Evolutionary conservation across 2,329 filamentous ascomycete genomes (phyloP).

Genomic region (Emergomyces pasteurianus): DNA sequence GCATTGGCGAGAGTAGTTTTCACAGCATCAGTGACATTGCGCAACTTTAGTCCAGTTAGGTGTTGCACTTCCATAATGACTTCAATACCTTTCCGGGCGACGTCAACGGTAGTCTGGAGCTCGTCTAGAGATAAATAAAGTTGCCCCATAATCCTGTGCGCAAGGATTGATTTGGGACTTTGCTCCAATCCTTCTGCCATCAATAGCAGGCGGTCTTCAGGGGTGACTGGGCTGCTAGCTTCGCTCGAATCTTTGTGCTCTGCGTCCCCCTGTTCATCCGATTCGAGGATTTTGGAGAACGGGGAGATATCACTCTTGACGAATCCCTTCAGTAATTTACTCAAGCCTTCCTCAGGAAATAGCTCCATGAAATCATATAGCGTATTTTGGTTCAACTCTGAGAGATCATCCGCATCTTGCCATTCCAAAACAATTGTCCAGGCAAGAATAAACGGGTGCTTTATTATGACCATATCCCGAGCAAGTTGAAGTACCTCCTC

Average conservation of each 20-base stretch:
- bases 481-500: constrained; percentile 64
- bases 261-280: constrained; percentile 38
- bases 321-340: constrained; percentile 70
- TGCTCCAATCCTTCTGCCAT: constrained; percentile 62
- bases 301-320: constrained; percentile 74
- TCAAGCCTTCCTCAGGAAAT: constrained; percentile 74
- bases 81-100: constrained; percentile 61
- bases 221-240: constrained; percentile 41
- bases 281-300: constrained; percentile 46
- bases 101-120: constrained; percentile 66
- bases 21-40: constrained; percentile 60
- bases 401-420: constrained; percentile 63
- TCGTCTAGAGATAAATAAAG: constrained; percentile 81
- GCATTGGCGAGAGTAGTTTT: constrained; percentile 74
- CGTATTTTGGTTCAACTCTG: constrained; percentile 66
- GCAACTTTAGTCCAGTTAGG: constrained; percentile 57
- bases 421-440: constrained; percentile 90
- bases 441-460: constrained; percentile 75
- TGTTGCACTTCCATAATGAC: constrained; percentile 48
- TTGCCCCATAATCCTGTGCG: constrained; percentile 69
- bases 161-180: constrained; percentile 59
- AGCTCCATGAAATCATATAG: constrained; percentile 68
- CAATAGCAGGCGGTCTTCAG: constrained; percentile 68
- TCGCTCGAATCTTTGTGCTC: constrained; percentile 23
- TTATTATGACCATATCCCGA: constrained; percentile 90